phyloP scores from a whole-genome alignment of 306 rosid species.

The Psophocarpus tetragonolobus region DNA sequence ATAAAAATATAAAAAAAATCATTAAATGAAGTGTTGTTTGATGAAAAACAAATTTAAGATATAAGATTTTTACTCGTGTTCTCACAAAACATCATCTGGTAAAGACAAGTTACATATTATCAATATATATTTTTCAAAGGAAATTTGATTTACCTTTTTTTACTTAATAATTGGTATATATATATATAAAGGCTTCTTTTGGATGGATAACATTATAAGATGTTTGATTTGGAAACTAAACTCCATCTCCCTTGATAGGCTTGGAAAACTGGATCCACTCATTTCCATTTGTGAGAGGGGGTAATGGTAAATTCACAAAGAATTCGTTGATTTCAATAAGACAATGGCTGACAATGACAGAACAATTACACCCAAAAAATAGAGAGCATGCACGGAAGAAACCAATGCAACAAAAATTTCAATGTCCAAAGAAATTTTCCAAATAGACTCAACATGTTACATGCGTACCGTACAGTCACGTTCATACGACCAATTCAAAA shows the following conservation, averaged over 20 bases:
- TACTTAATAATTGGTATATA: neutral
- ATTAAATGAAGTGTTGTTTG: too few species aligned
- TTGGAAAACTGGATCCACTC: neutral
- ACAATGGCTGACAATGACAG: slow-evolving; percentile 11
- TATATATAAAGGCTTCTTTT: neutral
- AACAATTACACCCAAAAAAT: neutral
- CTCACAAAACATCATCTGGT: neutral
- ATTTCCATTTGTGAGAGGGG: neutral
- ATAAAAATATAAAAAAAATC: too few species aligned
- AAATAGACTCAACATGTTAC: slow-evolving; percentile 1
- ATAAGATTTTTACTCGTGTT: too few species aligned
- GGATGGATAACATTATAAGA: neutral
- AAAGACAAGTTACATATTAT: neutral
- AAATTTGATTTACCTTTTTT: neutral
- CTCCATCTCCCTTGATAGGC: neutral
- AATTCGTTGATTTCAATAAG: slow-evolving; percentile 9
- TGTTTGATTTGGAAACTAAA: neutral
- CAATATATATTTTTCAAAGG: neutral
- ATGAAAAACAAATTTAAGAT: too few species aligned
- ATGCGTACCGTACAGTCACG: neutral
- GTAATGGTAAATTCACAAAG: neutral
- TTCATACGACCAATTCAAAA: neutral
- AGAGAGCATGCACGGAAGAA: neutral
- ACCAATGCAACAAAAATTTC: neutral
- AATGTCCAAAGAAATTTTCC: neutral